phyloP scores from a whole-genome alignment of 441 rosid species.

The Populus hybrid region DNA sequence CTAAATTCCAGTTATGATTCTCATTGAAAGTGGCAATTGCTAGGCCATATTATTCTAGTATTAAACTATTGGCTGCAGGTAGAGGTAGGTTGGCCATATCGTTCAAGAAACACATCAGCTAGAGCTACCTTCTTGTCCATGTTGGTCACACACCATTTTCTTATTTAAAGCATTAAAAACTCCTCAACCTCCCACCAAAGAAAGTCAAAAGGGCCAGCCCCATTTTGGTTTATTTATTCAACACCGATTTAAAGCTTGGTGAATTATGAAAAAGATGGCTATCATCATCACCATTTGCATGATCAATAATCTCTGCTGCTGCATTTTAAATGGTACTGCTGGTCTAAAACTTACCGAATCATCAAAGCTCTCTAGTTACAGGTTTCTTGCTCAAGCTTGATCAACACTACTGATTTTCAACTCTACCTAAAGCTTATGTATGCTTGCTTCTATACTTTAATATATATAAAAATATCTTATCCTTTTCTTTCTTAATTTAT shows the following conservation, averaged over 20 bases:
- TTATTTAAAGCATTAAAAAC: not conserved
- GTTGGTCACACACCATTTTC: not conserved
- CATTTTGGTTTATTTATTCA: not conserved
- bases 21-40: too few relatives aligned
- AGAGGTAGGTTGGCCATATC: not conserved
- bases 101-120: not conserved
- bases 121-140: not conserved
- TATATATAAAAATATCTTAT: not conserved
- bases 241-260: not conserved
- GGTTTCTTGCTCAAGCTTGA: not conserved
- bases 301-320: not conserved
- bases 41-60: too few relatives aligned
- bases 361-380: not conserved
- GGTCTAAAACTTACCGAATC: constrained; percentile 24
- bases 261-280: constrained; percentile 19
- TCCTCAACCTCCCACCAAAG: not conserved
- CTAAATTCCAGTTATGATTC: too few relatives aligned
- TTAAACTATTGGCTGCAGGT: not conserved
- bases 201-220: constrained; percentile 5
- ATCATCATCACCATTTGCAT: not conserved
- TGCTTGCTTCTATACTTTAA: not conserved
- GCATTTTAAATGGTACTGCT: constrained; percentile 17
- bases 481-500: too few relatives aligned
- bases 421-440: not conserved
- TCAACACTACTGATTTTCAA: not conserved